Percentiles rank a stretch among this genome's conserved stretches.
These are phyloP conservation scores for Aspergillus puulaauensis DNA, from an alignment of 2,329 filamentous ascomycete genomes.

Conservation along the genomic window DNA sequence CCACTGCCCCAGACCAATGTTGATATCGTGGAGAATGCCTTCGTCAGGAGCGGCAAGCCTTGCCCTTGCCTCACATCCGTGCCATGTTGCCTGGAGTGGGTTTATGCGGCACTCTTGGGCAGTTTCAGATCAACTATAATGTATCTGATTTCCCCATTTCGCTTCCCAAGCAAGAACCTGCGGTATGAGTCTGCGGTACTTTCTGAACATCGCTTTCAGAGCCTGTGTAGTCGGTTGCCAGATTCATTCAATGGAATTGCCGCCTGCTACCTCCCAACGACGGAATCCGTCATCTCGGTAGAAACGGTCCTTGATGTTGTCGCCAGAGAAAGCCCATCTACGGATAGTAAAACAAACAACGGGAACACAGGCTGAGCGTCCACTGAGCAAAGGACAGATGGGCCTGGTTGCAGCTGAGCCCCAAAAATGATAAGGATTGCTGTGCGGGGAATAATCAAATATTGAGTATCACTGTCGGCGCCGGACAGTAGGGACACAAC, in stretches of 20 bases:
- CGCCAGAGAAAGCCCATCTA: slow-evolving; percentile 35
- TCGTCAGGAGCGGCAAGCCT: neutral
- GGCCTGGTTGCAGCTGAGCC: neutral
- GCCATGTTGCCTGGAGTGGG: neutral
- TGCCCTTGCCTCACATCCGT: neutral
- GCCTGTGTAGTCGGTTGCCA: neutral
- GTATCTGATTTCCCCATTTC: neutral
- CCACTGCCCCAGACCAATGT: neutral
- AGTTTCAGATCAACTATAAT: neutral
- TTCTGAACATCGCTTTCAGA: neutral
- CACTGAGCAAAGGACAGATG: neutral
- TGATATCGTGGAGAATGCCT: neutral
- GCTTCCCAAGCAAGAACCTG: neutral
- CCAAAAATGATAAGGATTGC: neutral
- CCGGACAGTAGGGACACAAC: neutral
- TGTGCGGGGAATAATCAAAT: neutral
- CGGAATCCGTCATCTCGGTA: slow-evolving; percentile 2
- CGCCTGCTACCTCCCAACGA: neutral
- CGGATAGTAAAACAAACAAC: slow-evolving; percentile 23
- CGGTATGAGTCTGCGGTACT: neutral
- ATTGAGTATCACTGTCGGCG: neutral
- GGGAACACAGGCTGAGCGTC: slow-evolving; percentile 5
- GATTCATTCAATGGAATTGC: neutral
- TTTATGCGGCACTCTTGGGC: neutral
- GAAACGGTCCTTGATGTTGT: slow-evolving; percentile 11